Conservation (phyloP, 179 eudicot genomes). For the Vitellaria paradoxa region DNA sequence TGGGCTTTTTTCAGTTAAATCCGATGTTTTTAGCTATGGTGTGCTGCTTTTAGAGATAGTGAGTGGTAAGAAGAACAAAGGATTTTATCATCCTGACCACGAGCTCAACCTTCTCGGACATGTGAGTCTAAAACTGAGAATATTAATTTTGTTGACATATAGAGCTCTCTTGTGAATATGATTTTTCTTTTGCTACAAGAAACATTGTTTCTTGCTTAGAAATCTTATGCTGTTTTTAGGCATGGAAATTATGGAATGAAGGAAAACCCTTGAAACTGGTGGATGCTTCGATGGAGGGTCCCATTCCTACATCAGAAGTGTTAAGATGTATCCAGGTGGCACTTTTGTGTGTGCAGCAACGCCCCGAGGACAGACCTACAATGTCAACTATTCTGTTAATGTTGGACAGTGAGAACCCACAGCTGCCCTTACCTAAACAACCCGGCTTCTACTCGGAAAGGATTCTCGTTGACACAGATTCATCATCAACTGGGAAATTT, state of each 20-base stretch:
- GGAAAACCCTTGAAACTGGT: constrained; percentile 6
- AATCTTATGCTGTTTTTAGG: constrained; percentile 5
- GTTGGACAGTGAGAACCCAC: constrained; percentile 24
- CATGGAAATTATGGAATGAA: constrained; percentile 27
- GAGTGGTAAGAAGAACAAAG: not conserved
- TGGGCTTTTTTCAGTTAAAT: not conserved
- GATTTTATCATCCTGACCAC: not conserved
- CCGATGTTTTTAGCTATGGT: not conserved
- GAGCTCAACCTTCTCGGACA: not conserved
- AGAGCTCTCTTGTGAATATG: too few relatives aligned
- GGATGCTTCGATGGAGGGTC: constrained; percentile 12
- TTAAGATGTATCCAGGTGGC: constrained; percentile 20
- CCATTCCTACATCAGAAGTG: constrained; percentile 9
- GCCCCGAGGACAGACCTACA: not conserved
- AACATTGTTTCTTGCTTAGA: too few relatives aligned
- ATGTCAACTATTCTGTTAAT: constrained; percentile 30
- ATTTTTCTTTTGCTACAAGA: too few relatives aligned
- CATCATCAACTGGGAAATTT: constrained; percentile 11
- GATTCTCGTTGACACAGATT: constrained; percentile 8
- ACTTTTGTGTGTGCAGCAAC: constrained; percentile 27
- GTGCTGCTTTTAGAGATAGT: not conserved
- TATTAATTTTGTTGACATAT: too few relatives aligned
- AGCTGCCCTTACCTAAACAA: constrained; percentile 27
- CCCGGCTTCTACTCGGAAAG: constrained; percentile 31
- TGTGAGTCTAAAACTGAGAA: not conserved